Evolutionary conservation across 768 basidiomycete species (phyloP).

Genomic region (Lenzites betulinus): DNA sequence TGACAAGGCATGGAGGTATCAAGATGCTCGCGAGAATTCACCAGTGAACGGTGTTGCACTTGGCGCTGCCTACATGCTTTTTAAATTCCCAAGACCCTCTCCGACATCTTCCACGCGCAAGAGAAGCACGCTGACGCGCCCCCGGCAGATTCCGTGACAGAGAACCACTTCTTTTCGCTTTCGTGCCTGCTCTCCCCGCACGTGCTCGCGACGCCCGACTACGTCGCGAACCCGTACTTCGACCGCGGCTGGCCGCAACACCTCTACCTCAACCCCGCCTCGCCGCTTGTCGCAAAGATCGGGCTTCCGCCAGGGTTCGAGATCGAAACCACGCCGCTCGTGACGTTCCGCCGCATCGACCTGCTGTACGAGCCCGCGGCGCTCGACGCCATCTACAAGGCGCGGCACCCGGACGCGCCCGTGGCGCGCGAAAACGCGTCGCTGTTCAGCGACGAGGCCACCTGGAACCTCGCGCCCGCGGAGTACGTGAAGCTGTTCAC

Average conservation of each 20-base stretch:
- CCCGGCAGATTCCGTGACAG: conserved; percentile 61
- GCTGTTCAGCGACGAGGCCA: conserved; percentile 57
- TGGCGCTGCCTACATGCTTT: too few species aligned
- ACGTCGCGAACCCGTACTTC: conserved; percentile 52
- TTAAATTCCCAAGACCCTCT: too few species aligned
- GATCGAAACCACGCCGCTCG: conserved; percentile 58
- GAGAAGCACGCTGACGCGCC: neutral
- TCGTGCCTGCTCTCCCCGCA: conserved; percentile 69
- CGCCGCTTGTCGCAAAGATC: conserved; percentile 47
- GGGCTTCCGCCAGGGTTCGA: conserved; percentile 54
- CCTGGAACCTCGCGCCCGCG: conserved; percentile 54
- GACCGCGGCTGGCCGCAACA: conserved; percentile 70
- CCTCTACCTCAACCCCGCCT: conserved; percentile 59
- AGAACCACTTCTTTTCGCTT: conserved; percentile 74
- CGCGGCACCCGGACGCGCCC: conserved; percentile 18
- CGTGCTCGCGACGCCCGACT: conserved; percentile 65
- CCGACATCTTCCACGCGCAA: too few species aligned
- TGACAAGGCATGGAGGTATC: too few species aligned
- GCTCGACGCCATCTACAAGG: conserved; percentile 41
- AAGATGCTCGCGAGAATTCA: too few species aligned
- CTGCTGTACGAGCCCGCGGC: conserved; percentile 53
- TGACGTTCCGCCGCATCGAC: conserved; percentile 67
- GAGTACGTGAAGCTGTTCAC: conserved; percentile 56
- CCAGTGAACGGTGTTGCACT: too few species aligned
- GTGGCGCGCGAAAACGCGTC: neutral